phyloP scores from a whole-genome alignment of 306 rosid genomes.

The Macrotyloma uniflorum region DNA sequence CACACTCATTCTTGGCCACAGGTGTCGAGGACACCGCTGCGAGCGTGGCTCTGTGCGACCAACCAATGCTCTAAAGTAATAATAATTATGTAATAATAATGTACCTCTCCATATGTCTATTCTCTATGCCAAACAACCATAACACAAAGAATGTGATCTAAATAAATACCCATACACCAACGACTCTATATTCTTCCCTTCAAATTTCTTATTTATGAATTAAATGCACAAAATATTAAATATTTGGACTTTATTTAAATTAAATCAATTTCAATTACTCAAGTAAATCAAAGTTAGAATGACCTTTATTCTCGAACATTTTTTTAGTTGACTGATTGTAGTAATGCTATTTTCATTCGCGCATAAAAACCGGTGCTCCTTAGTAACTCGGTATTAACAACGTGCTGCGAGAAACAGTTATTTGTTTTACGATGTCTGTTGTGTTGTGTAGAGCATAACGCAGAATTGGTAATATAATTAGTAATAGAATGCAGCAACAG shows the following conservation, averaged over 20 bases:
- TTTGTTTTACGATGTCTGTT: not conserved
- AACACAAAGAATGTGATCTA: constrained; percentile 2
- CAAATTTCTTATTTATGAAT: not conserved
- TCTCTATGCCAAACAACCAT: not conserved
- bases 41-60: not conserved
- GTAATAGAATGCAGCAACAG: not conserved
- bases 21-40: constrained; percentile 39
- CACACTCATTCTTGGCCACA: constrained; percentile 42
- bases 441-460: not conserved
- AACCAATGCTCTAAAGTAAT: not conserved
- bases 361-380: not conserved
- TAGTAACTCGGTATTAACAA: not conserved
- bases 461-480: not conserved
- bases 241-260: not conserved
- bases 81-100: not conserved
- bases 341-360: not conserved
- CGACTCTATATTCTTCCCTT: not conserved
- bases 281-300: not conserved
- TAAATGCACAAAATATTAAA: not conserved
- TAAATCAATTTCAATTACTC: not conserved
- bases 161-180: not conserved
- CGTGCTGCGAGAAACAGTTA: not conserved
- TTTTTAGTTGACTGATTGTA: not conserved
- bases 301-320: not conserved
- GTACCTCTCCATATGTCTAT: not conserved